Evolutionary conservation across 768 basidiomycete genomes (phyloP), one percentile per base, ranked within the genome.

Genomic region (Russula emetica): DNA sequence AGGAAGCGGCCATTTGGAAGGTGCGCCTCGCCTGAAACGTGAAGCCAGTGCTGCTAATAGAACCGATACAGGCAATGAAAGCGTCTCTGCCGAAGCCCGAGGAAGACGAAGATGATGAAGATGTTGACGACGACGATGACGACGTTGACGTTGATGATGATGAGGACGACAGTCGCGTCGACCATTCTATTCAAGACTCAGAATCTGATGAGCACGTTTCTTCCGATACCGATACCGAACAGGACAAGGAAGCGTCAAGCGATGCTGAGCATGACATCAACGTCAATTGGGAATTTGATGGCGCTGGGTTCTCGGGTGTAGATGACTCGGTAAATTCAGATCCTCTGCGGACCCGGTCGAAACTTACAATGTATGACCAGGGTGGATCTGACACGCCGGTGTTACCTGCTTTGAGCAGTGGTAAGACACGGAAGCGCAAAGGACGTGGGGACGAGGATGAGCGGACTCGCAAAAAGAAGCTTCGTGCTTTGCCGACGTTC

Each of bases 1-100:
- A 83, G 14, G 89, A 91, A 70, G 85, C 76, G 20, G 90, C 90
- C 69, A 83, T 96, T 20, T 98, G 94, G 94, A 93, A 90, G 86
- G 94, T 94, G 67, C 63, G 77, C 67, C 5, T 11, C 47, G 44
- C 11, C 22, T 28, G 50, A 55, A n/a, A 10, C 34, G 26, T 24
- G 34, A 24, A 20, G 53, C 13, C 22, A 28, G 64, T 28, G 30
- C 57, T 20, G 55, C 14, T 63, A 24, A 55, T 59, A 34, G 45
- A 67, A 30, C 63, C 49, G 30, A 49, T 58, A 7, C 66, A 97
- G 94, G 94, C 84, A 0, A 95, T 96, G 92, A 85, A 92, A 79
- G 83, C 85, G n/a, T 83, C 85, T 3, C 87, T 95, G 83, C 92
- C 90, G 2, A 81, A 78, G 60, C 70, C 77, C 67, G 69, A 71